Evolutionary conservation across 2,329 filamentous ascomycete species (phyloP), one percentile per base, ranked within the genome.

Genomic region (Fusarium sp.): DNA sequence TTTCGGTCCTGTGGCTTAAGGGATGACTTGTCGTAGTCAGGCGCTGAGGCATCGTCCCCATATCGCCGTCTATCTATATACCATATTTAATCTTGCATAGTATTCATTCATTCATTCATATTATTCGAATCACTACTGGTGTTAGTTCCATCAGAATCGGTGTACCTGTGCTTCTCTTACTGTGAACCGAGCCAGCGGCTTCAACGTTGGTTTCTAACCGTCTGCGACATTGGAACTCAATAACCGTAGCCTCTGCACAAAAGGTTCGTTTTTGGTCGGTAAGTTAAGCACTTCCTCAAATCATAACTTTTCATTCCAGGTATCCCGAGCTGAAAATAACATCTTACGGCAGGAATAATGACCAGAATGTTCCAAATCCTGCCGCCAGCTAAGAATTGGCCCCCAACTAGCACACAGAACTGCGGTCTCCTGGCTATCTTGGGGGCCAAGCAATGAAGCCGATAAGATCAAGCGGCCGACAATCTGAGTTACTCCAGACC

Each of bases 1-100:
- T 72, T 87, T 83, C 66, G 81, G 80, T 28, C 86, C 85, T 1
- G 66, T 78, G 38, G 75, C 67, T 3, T 77, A 66, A 57, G 41
- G n/a, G 56, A n/a, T 15, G 14, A 30, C 32, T n/a, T 20, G 24
- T 17, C 11, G 10, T 14, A 11, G 8, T 32, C 18, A 38, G 8
- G 8, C 14, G 15, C 6, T 28, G 11, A 22, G 12, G 14, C 4
- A 11, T 18, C 20, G 10, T 30, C 30, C 26, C 26, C 26, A n/a
- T n/a, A 15, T 58, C 15, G 26, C 22, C 11, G 15, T 26, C 18
- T 13, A 57, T 17, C 15, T 4, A n/a, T 30, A 28, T 8, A 10
- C 14, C 14, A 26, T 51, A 26, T 51, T 58, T 56, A 30, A 56
- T 42, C 22, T 44, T 18, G 14, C 12, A 56, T 32, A n/a, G 13